Evolutionary conservation across 495 filamentous ascomycete genomes (phyloP).

Genomic region (Podospora sp.): DNA sequence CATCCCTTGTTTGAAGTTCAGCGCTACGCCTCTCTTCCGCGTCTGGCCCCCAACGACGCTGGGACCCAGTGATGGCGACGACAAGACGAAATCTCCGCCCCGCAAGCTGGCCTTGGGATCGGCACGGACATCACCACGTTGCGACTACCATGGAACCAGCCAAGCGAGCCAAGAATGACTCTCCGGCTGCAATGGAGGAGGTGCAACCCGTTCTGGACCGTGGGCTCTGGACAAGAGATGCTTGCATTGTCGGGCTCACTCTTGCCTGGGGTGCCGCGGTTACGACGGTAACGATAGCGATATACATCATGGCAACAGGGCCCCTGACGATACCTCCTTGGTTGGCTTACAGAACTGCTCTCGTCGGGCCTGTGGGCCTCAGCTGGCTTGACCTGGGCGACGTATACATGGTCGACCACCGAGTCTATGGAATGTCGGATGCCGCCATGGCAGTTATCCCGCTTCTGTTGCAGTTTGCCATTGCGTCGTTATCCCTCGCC

Average conservation of each 20-base stretch:
- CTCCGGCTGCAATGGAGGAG: background rate
- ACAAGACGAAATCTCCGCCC: background rate
- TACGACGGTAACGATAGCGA: background rate
- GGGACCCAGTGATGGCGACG: background rate
- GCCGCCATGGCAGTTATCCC: conserved; percentile 5
- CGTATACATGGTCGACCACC: conserved; percentile 13
- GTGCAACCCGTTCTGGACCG: background rate
- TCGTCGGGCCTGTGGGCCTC: background rate
- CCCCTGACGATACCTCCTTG: background rate
- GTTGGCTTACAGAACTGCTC: conserved; percentile 1
- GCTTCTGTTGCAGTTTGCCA: conserved; percentile 2
- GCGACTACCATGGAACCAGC: background rate
- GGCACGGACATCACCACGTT: background rate
- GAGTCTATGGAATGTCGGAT: conserved; percentile 11
- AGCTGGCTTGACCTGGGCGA: background rate
- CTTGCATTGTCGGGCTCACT: conserved; percentile 11
- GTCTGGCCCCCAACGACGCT: too few relatives aligned
- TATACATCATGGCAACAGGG: conserved; percentile 1
- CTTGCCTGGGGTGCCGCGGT: conserved; percentile 13
- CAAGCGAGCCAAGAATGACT: background rate
- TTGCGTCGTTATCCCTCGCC: conserved; percentile 2
- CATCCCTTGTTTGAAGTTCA: background rate
- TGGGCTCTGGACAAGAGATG: conserved; percentile 12
- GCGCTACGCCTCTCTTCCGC: background rate
- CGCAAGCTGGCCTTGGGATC: background rate